Conservation (phyloP, 805 yeast genomes). For the Hanseniaspora nectarophila region DNA sequence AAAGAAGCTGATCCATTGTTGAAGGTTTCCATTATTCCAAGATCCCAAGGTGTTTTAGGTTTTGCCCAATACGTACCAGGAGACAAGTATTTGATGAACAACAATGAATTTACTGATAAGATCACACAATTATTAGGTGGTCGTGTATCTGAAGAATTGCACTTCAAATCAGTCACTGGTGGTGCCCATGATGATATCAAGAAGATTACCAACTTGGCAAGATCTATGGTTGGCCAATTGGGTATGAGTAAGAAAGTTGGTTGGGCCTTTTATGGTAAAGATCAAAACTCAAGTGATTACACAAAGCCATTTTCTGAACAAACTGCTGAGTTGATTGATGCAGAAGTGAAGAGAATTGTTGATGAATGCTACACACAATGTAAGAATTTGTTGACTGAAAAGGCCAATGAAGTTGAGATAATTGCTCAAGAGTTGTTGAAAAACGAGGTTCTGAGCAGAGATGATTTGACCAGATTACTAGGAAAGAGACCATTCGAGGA, state of each 20-base stretch:
- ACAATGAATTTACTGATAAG: conserved; percentile 64
- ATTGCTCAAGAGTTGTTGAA: conserved; percentile 77
- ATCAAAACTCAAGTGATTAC: conserved; percentile 40
- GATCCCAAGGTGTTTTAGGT: conserved; percentile 93
- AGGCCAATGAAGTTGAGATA: conserved; percentile 58
- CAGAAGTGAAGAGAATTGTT: conserved; percentile 69
- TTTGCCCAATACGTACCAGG: conserved; percentile 91
- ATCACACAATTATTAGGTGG: conserved; percentile 96
- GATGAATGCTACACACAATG: conserved; percentile 66
- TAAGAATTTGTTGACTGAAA: conserved; percentile 52
- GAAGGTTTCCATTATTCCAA: conserved; percentile 87
- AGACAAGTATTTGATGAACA: conserved; percentile 67
- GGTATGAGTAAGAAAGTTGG: conserved; percentile 86
- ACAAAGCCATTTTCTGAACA: conserved; percentile 85
- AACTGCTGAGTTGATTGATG: conserved; percentile 70
- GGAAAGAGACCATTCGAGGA: conserved; percentile 92
- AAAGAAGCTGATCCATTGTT: conserved; percentile 80
- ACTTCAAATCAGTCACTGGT: conserved; percentile 74
- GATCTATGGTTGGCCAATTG: conserved; percentile 72
- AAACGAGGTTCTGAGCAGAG: conserved; percentile 86
- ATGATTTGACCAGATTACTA: conserved; percentile 76
- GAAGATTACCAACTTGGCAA: conserved; percentile 80
- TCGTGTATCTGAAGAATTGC: conserved; percentile 79
- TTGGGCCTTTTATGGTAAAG: conserved; percentile 43
- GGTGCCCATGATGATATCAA: conserved; percentile 92